Conservation (phyloP, 1,284 basidiomycete species). For the Leucoagaricus sp. region DNA sequence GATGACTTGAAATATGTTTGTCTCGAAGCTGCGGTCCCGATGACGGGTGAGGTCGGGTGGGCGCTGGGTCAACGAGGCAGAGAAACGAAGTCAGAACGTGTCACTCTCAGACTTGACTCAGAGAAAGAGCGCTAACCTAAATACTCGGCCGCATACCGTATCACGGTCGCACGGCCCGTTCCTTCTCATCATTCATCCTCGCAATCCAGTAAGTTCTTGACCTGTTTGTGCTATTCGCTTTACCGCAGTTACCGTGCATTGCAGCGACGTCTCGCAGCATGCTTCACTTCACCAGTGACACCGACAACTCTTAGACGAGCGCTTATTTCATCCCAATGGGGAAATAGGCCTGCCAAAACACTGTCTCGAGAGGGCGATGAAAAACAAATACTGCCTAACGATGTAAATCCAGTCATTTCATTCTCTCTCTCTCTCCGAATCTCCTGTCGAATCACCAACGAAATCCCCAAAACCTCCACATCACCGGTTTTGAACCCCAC, state of each 20-base stretch:
- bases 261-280: too few species aligned
- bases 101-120: constrained; percentile 12
- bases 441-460: too few species aligned
- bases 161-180: background rate
- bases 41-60: constrained; percentile 5
- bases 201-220: too few species aligned
- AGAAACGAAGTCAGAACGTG: constrained; percentile 6
- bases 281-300: background rate
- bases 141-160: background rate
- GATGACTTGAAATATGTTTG: constrained; percentile 5
- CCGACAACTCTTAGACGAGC: background rate
- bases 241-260: too few species aligned
- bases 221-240: too few species aligned
- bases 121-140: constrained; percentile 2
- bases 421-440: background rate
- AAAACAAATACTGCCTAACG: background rate
- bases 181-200: background rate
- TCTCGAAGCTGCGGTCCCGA: constrained; percentile 6
- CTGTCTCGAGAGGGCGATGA: too few species aligned
- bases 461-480: too few species aligned
- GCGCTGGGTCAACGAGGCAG: background rate
- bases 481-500: too few species aligned
- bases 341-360: background rate
- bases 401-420: background rate
- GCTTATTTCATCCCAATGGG: background rate